Conservation (phyloP, 2,329 filamentous ascomycete genomes). For the Penicillium sp. region DNA sequence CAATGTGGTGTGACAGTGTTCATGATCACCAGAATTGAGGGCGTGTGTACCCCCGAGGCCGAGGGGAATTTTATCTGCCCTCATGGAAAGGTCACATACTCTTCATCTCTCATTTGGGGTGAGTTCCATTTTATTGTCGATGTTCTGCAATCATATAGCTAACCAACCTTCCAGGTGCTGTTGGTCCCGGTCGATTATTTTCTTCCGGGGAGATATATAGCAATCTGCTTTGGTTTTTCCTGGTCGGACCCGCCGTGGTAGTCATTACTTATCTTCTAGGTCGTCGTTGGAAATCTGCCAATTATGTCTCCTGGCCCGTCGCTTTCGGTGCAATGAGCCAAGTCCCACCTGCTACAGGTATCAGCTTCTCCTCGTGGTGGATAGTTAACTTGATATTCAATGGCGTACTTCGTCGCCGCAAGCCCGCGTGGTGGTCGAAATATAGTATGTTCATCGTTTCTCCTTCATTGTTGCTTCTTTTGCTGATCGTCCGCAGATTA, state of each 20-base stretch:
- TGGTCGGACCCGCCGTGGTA: slow-evolving; percentile 63
- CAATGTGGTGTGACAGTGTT: slow-evolving; percentile 53
- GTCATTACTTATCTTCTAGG: slow-evolving; percentile 61
- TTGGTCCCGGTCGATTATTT: slow-evolving; percentile 69
- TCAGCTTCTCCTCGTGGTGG: slow-evolving; percentile 70
- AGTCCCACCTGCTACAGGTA: slow-evolving; percentile 67
- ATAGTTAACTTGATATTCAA: slow-evolving; percentile 51
- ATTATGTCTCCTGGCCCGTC: slow-evolving; percentile 67
- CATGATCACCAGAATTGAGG: slow-evolving; percentile 48
- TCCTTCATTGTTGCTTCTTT: not conserved
- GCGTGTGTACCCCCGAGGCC: slow-evolving; percentile 55
- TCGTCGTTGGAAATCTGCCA: slow-evolving; percentile 59
- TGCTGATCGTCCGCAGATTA: slow-evolving; percentile 34
- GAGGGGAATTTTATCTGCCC: slow-evolving; percentile 62
- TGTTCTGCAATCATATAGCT: not conserved
- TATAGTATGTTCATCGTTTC: slow-evolving; percentile 37
- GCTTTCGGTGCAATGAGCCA: slow-evolving; percentile 65
- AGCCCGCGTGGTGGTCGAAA: slow-evolving; percentile 51
- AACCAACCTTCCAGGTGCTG: slow-evolving; percentile 46
- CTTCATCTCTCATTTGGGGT: slow-evolving; percentile 70
- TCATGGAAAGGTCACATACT: slow-evolving; percentile 61
- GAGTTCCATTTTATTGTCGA: not conserved
- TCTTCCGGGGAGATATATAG: slow-evolving; percentile 62
- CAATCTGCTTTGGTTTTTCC: slow-evolving; percentile 68
- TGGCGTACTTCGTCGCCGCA: slow-evolving; percentile 44